Conservation (phyloP, 1,139 yeast species). For the Lizanozyma gosingica region DNA sequence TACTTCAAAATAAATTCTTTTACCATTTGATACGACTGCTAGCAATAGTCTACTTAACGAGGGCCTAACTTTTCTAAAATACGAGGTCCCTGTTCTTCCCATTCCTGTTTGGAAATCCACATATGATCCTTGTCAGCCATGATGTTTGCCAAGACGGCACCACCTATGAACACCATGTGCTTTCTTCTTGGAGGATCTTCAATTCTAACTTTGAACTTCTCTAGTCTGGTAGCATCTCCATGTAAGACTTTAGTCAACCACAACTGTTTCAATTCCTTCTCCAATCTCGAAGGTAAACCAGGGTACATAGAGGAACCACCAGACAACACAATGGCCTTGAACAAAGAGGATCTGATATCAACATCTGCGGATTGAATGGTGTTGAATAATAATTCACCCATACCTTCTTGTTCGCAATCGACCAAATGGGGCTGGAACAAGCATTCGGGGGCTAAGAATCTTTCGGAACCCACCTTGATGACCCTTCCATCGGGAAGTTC, state of each 20-base stretch:
- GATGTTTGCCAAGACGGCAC: constrained; percentile 94
- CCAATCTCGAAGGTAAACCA: constrained; percentile 91
- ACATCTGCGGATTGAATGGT: constrained; percentile 93
- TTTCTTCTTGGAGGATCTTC: constrained; percentile 99
- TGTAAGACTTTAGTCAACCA: constrained; percentile 87
- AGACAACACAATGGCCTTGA: constrained; percentile 85
- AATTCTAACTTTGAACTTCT: constrained; percentile 89
- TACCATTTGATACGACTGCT: too few species aligned
- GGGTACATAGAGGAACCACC: constrained; percentile 99
- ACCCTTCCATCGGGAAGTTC: constrained; percentile 96
- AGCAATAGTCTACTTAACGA: too few species aligned
- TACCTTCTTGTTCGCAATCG: constrained; percentile 97
- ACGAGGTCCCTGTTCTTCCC: constrained; percentile 95
- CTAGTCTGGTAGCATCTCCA: constrained; percentile 80
- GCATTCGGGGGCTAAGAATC: constrained; percentile 98
- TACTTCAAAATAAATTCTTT: too few species aligned
- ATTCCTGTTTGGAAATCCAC: constrained; percentile 95
- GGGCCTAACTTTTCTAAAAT: constrained; percentile 89
- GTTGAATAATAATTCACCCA: constrained; percentile 86
- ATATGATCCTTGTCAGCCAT: constrained; percentile 98
- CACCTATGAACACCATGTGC: constrained; percentile 98
- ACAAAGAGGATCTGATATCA: constrained; percentile 82
- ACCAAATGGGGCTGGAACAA: constrained; percentile 93
- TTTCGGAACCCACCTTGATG: constrained; percentile 88
- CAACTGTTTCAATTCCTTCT: constrained; percentile 89